Conservation (phyloP, 1,284 basidiomycete genomes). For the Lentinula novae-zelandiae region DNA sequence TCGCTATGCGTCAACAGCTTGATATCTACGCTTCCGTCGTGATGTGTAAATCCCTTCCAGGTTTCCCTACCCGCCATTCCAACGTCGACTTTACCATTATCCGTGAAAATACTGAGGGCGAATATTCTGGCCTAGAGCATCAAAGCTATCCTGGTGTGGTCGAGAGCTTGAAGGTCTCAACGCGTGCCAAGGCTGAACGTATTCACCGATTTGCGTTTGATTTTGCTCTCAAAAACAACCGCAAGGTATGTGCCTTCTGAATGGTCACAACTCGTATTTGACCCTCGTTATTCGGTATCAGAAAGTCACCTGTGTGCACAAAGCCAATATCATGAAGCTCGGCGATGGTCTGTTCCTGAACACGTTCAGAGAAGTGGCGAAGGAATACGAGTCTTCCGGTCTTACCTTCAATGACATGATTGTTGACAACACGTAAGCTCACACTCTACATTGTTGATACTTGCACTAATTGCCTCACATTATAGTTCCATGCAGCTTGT, state of each 20-base stretch:
- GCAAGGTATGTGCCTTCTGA: slow-evolving; percentile 63
- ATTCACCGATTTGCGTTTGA: slow-evolving; percentile 98
- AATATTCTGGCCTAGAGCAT: slow-evolving; percentile 99
- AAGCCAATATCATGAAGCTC: slow-evolving; percentile 99
- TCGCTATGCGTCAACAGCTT: slow-evolving; percentile 98
- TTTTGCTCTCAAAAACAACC: slow-evolving; percentile 97
- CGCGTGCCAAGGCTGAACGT: slow-evolving; percentile 92
- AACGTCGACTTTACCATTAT: slow-evolving; percentile 99
- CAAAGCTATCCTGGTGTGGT: slow-evolving; percentile 98
- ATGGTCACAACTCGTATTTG: neutral
- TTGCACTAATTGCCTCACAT: slow-evolving; percentile 6
- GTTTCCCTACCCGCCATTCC: slow-evolving; percentile 92
- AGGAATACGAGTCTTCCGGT: slow-evolving; percentile 92
- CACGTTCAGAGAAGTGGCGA: slow-evolving; percentile 94
- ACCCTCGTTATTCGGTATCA: slow-evolving; percentile 27
- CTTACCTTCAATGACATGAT: slow-evolving; percentile 98
- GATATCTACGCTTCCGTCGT: slow-evolving; percentile 99
- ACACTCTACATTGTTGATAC: neutral
- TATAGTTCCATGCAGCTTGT: slow-evolving; percentile 96
- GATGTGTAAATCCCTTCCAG: slow-evolving; percentile 97
- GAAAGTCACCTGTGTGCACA: slow-evolving; percentile 99
- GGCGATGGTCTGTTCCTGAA: slow-evolving; percentile 99
- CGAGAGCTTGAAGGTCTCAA: slow-evolving; percentile 97
- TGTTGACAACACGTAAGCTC: slow-evolving; percentile 90
- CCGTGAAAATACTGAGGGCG: slow-evolving; percentile 99